phyloP scores from a whole-genome alignment of 768 basidiomycete species.

The Paxillus involutus region DNA sequence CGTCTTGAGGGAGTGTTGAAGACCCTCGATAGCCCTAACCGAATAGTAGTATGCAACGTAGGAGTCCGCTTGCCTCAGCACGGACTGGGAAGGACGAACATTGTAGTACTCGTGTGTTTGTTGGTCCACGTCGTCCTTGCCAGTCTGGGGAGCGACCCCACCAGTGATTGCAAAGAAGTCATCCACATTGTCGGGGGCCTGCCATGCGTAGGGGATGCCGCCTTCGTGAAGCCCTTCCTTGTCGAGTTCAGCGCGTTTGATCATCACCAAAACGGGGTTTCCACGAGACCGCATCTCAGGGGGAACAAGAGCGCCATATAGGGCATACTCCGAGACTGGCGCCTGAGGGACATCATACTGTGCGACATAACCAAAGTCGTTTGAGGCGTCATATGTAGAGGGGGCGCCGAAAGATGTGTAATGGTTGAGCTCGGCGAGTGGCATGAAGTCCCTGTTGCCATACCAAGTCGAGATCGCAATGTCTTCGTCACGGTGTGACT shows the following conservation, averaged over 20 bases:
- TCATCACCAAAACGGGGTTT: background rate
- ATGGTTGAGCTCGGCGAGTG: background rate
- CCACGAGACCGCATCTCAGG: background rate
- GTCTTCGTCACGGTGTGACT: background rate
- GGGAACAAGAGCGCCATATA: background rate
- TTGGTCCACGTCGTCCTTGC: background rate
- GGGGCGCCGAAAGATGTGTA: background rate
- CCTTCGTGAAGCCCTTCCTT: background rate
- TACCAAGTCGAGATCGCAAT: background rate
- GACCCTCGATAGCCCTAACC: constrained; percentile 2
- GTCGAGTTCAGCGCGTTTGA: constrained; percentile 1
- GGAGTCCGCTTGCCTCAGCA: background rate
- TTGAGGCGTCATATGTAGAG: background rate
- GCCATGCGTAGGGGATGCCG: background rate
- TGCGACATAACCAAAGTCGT: background rate
- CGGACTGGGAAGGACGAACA: background rate
- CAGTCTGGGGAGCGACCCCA: constrained; percentile 5
- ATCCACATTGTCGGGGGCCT: background rate
- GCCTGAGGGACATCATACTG: background rate
- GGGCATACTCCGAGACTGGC: background rate
- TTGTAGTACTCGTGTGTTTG: constrained; percentile 11
- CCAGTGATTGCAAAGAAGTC: background rate
- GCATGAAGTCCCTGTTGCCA: background rate
- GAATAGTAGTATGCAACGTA: constrained; percentile 4
- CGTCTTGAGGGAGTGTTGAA: constrained; percentile 9